These are phyloP conservation scores for Aureobasidium pullulans DNA, from an alignment of 2,329 filamentous ascomycete species.

Conservation along the genomic window DNA sequence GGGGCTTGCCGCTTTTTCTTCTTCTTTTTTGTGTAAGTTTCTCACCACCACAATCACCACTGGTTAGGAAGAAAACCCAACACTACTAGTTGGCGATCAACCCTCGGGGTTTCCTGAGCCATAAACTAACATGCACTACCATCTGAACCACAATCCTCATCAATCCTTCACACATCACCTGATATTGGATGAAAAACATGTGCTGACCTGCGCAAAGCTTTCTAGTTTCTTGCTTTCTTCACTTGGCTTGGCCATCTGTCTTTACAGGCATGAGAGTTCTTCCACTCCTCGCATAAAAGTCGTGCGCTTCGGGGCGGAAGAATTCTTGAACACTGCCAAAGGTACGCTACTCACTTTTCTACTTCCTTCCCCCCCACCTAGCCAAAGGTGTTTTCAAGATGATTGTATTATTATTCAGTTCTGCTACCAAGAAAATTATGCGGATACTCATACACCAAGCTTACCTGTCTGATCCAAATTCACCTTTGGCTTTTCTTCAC, in stretches of 20 bases:
- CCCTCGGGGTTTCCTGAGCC: conserved; percentile 24
- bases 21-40: neutral
- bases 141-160: conserved; percentile 26
- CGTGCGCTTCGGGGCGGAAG: neutral
- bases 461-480: conserved; percentile 30
- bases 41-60: neutral
- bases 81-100: conserved; percentile 27
- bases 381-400: conserved; percentile 24
- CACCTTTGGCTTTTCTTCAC: conserved; percentile 5
- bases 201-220: conserved; percentile 9
- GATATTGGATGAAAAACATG: neutral
- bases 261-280: neutral
- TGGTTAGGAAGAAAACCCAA: conserved; percentile 20
- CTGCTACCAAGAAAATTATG: conserved; percentile 32
- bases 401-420: conserved; percentile 34
- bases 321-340: conserved; percentile 1
- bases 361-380: neutral
- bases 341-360: conserved; percentile 17
- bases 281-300: neutral
- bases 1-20: neutral
- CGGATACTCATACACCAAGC: conserved; percentile 29
- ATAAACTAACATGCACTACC: conserved; percentile 36
- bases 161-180: neutral
- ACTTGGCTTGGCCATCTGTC: neutral
- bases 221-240: neutral